Evolutionary conservation across 208 protist species (phyloP).

Genomic region (Acanthamoeba lenticulata): DNA sequence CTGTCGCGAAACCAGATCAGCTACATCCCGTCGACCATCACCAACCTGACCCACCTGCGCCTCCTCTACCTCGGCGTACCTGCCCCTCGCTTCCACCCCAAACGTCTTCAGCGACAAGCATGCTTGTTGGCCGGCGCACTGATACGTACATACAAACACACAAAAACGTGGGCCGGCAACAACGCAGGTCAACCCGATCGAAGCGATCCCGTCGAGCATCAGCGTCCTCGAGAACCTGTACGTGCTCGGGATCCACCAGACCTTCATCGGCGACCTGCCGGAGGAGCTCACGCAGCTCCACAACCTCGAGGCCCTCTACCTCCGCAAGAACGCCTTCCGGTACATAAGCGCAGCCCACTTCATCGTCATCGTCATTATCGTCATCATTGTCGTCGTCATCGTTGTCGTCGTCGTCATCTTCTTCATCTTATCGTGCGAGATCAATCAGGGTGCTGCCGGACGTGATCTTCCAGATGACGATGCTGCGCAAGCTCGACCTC

Average conservation of each 20-base stretch:
- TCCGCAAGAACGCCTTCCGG: constrained; percentile 43
- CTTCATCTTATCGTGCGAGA: too few species aligned
- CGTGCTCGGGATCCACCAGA: constrained; percentile 49
- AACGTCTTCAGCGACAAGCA: too few species aligned
- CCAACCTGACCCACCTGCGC: constrained; percentile 27
- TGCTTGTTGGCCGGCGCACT: too few species aligned
- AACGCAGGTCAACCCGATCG: constrained; percentile 35
- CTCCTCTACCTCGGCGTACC: constrained; percentile 52
- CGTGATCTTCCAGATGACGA: constrained; percentile 38
- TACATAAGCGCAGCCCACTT: not conserved
- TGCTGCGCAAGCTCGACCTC: constrained; percentile 61
- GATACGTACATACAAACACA: too few species aligned
- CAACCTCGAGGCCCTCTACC: constrained; percentile 53
- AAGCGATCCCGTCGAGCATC: not conserved
- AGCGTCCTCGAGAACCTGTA: constrained; percentile 36
- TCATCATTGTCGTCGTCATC: too few species aligned
- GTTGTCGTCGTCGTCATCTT: not conserved
- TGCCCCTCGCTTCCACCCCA: not conserved
- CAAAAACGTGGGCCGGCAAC: too few species aligned
- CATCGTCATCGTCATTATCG: not conserved
- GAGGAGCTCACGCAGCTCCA: not conserved
- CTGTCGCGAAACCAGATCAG: constrained; percentile 47
- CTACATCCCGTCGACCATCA: constrained; percentile 47
- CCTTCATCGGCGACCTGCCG: constrained; percentile 4
- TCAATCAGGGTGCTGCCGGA: not conserved